phyloP scores from a whole-genome alignment of 345 rosid species.

The Eucalyptus pauciflora region DNA sequence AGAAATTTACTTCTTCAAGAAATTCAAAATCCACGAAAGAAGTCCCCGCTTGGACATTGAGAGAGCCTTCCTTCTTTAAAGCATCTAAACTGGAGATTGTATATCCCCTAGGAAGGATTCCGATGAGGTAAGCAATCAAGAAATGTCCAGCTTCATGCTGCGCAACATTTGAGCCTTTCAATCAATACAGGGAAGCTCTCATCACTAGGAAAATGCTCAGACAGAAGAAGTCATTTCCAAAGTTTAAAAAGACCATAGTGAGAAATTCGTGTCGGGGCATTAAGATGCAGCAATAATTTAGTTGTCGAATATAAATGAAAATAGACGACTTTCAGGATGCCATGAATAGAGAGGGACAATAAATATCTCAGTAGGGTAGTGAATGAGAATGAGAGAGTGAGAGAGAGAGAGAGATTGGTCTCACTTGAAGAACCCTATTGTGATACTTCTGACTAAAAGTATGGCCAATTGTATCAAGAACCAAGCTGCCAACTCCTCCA shows the following conservation, averaged over 20 bases:
- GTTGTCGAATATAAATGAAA: not conserved
- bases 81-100: slow-evolving; percentile 72
- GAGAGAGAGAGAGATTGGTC: not conserved
- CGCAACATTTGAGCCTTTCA: not conserved
- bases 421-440: slow-evolving; percentile 73
- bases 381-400: not conserved
- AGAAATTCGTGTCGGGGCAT: not conserved
- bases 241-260: not conserved
- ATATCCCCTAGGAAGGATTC: slow-evolving; percentile 72
- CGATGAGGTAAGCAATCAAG: slow-evolving; percentile 79
- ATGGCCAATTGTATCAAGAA: slow-evolving; percentile 85
- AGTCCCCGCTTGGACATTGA: slow-evolving; percentile 88
- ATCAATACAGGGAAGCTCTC: not conserved
- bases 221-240: not conserved
- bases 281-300: not conserved
- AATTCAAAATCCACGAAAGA: slow-evolving; percentile 87
- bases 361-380: not conserved
- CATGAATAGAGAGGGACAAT: not conserved
- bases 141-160: slow-evolving; percentile 99
- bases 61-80: slow-evolving; percentile 80
- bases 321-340: not conserved
- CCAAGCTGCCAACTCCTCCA: slow-evolving; percentile 77
- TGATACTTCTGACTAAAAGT: slow-evolving; percentile 66
- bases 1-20: slow-evolving; percentile 57
- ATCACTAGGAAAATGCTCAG: not conserved